phyloP scores from a whole-genome alignment of 306 rosid species.

The Clitoria ternatea region DNA sequence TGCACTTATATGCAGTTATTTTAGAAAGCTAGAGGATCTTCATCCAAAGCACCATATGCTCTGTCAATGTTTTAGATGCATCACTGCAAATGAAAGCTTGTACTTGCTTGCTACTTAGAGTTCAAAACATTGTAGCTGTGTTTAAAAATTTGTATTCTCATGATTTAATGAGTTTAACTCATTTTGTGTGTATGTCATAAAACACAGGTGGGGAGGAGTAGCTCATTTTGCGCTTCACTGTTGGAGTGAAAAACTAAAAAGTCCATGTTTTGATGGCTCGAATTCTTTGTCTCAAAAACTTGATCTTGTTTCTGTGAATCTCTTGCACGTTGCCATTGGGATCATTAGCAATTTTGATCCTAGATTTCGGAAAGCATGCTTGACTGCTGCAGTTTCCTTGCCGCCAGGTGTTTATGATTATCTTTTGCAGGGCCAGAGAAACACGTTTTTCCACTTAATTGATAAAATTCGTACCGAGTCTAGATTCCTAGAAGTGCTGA shows the following conservation, averaged over 20 bases:
- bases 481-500: slow-evolving; percentile 48
- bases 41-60: background rate
- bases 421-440: slow-evolving; percentile 47
- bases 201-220: slow-evolving; percentile 85
- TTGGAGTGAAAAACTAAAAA: slow-evolving; percentile 51
- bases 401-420: slow-evolving; percentile 31
- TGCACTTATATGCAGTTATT: background rate
- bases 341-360: slow-evolving; percentile 48
- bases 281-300: slow-evolving; percentile 33
- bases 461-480: slow-evolving; percentile 46
- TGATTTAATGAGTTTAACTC: slow-evolving; percentile 5
- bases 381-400: slow-evolving; percentile 48
- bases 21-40: background rate
- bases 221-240: slow-evolving; percentile 56
- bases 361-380: slow-evolving; percentile 69
- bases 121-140: slow-evolving; percentile 15
- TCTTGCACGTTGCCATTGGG: slow-evolving; percentile 69
- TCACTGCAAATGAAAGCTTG: slow-evolving; percentile 17
- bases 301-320: slow-evolving; percentile 33
- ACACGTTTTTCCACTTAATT: slow-evolving; percentile 39
- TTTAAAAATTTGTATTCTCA: background rate
- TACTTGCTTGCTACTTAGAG: slow-evolving; percentile 9
- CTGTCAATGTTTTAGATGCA: slow-evolving; percentile 11
- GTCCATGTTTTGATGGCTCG: slow-evolving; percentile 18
- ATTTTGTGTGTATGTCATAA: slow-evolving; percentile 3